These are phyloP conservation scores for Periconia macrospinosa DNA, from an alignment of 2,329 filamentous ascomycete genomes.

Conservation along the genomic window DNA sequence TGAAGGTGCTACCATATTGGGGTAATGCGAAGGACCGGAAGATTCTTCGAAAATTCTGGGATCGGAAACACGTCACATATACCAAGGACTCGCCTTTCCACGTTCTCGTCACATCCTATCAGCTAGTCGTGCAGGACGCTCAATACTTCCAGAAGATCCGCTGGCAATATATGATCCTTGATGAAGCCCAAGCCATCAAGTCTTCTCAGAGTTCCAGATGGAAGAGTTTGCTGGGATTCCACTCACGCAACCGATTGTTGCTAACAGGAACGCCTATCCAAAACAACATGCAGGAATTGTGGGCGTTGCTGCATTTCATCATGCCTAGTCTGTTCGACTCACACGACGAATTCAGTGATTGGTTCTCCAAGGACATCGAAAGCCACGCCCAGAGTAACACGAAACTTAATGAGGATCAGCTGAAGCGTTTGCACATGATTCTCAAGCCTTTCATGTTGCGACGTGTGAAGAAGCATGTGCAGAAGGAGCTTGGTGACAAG, in stretches of 20 bases:
- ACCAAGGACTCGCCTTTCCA: constrained; percentile 92
- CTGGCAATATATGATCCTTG: constrained; percentile 99
- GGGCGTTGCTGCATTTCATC: constrained; percentile 97
- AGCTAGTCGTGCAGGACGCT: constrained; percentile 93
- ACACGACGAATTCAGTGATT: constrained; percentile 89
- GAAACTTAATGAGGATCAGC: constrained; percentile 98
- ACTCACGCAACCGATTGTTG: constrained; percentile 90
- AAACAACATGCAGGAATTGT: constrained; percentile 99
- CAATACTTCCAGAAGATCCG: constrained; percentile 99
- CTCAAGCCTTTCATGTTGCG: constrained; percentile 99
- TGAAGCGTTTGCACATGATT: constrained; percentile 97
- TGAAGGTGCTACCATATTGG: constrained; percentile 98
- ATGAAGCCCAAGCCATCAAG: constrained; percentile 98
- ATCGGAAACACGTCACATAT: constrained; percentile 95
- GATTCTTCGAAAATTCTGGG: constrained; percentile 97
- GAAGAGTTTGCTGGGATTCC: constrained; percentile 93
- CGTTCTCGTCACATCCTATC: constrained; percentile 94
- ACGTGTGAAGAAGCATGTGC: constrained; percentile 99
- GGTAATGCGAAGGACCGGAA: constrained; percentile 92
- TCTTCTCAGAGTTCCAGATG: constrained; percentile 94
- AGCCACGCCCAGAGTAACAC: constrained; percentile 98
- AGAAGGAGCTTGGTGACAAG: constrained; percentile 98
- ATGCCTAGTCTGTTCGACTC: constrained; percentile 99
- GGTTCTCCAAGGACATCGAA: constrained; percentile 96
- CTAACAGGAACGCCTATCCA: constrained; percentile 97